phyloP scores from a whole-genome alignment of 768 basidiomycete genomes.

The Cyathus striatus region DNA sequence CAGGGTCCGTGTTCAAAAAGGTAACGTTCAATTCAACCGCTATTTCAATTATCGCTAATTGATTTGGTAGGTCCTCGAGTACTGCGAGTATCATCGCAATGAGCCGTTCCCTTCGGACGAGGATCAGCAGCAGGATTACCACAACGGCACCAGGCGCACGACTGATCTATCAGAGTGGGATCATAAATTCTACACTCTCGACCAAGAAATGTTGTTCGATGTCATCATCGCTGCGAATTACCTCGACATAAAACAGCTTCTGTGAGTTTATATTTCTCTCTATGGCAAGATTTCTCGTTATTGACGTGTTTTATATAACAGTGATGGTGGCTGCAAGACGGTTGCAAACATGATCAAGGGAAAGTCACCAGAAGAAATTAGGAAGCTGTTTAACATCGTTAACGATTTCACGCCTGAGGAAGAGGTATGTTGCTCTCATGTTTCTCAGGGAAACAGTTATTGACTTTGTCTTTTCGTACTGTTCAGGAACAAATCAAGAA shows the following conservation, averaged over 20 bases:
- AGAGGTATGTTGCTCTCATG: constrained; percentile 61
- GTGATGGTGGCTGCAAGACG: constrained; percentile 97
- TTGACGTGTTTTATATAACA: constrained; percentile 18
- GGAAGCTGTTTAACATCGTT: constrained; percentile 96
- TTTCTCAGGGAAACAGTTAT: constrained; percentile 6
- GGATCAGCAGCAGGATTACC: constrained; percentile 78
- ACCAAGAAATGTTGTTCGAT: constrained; percentile 99
- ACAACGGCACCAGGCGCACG: constrained; percentile 93
- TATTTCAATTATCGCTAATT: too few relatives aligned
- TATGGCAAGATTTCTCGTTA: constrained; percentile 3
- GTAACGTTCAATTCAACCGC: constrained; percentile 29
- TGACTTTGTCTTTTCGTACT: constrained; percentile 6
- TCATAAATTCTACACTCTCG: constrained; percentile 96
- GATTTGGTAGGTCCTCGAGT: constrained; percentile 90
- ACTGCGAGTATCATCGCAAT: constrained; percentile 97
- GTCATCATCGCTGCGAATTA: constrained; percentile 99
- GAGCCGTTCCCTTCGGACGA: constrained; percentile 92
- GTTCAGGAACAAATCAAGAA: constrained; percentile 94
- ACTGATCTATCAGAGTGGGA: constrained; percentile 99
- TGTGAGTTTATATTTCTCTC: constrained; percentile 52
- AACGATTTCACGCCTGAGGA: constrained; percentile 99
- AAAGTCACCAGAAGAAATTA: constrained; percentile 98
- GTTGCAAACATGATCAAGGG: constrained; percentile 99
- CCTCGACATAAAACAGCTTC: constrained; percentile 96
- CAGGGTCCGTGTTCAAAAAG: constrained; percentile 90